A percentile compares a stretch with the other conserved stretches of the same genome.
Evolutionary conservation across 805 yeast genomes (phyloP).

Genomic region (Phaffomyces thermotolerans): DNA sequence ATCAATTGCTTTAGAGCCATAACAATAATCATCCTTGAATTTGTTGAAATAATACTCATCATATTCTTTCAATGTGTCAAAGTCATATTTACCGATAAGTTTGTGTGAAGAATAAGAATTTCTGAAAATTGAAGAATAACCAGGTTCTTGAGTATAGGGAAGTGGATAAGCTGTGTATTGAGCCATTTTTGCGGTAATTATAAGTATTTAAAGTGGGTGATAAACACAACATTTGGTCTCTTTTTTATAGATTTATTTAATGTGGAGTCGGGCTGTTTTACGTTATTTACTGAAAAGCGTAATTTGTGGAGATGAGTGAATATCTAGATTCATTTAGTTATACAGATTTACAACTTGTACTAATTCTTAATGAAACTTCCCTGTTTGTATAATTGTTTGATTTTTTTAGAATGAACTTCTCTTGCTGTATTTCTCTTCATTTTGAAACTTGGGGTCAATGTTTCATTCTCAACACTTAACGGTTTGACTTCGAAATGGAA

Average conservation of each 20-base stretch:
- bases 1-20: constrained; percentile 19
- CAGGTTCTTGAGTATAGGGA: constrained; percentile 23
- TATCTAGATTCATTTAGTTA: no score
- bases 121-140: constrained; percentile 39
- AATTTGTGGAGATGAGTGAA: background rate
- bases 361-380: constrained; percentile 25
- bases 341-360: constrained; percentile 1
- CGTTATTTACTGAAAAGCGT: background rate
- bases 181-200: background rate
- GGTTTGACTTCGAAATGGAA: constrained; percentile 41
- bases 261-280: background rate
- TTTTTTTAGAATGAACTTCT: constrained; percentile 32
- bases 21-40: constrained; percentile 22
- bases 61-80: constrained; percentile 31
- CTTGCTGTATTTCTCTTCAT: constrained; percentile 37
- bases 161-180: constrained; percentile 2
- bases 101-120: constrained; percentile 22
- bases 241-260: background rate
- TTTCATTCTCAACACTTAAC: constrained; percentile 40
- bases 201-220: background rate
- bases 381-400: constrained; percentile 43
- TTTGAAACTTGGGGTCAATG: constrained; percentile 49
- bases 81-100: constrained; percentile 17
- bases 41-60: constrained; percentile 31
- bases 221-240: background rate